A percentile compares a stretch with the other conserved stretches of the same genome.
Conservation (phyloP, 176 grass and related monocot genomes). For the Thinopyrum elongatum region DNA sequence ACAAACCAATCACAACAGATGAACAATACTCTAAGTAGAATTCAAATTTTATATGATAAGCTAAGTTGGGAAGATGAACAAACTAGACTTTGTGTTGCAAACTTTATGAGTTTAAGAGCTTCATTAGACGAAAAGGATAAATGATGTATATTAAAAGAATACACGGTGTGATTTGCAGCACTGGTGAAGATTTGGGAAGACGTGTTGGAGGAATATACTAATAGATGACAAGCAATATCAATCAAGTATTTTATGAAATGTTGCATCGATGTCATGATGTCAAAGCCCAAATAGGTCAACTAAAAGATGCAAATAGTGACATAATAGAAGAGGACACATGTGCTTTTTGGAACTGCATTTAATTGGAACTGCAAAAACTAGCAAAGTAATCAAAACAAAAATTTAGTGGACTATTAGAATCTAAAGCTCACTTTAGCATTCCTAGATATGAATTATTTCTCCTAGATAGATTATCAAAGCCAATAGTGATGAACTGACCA, state of each 20-base stretch:
- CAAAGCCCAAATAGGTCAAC: background rate
- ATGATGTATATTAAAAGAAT: background rate
- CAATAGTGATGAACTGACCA: constrained; percentile 32
- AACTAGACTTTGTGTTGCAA: too few species aligned
- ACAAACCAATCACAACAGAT: background rate
- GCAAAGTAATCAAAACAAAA: background rate
- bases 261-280: background rate
- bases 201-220: background rate
- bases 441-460: constrained; percentile 51
- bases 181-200: background rate
- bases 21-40: background rate
- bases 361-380: background rate
- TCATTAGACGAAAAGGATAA: background rate
- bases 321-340: background rate
- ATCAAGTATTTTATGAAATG: background rate
- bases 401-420: background rate
- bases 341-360: background rate
- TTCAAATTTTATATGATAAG: background rate
- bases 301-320: background rate
- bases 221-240: background rate
- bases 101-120: background rate
- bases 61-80: background rate
- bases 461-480: constrained; percentile 42
- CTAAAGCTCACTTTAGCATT: constrained; percentile 52
- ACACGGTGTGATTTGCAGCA: background rate